Base-by-base conservation (phyloP, 106 monocot genomes). In the Dactylorhiza incarnata region DNA sequence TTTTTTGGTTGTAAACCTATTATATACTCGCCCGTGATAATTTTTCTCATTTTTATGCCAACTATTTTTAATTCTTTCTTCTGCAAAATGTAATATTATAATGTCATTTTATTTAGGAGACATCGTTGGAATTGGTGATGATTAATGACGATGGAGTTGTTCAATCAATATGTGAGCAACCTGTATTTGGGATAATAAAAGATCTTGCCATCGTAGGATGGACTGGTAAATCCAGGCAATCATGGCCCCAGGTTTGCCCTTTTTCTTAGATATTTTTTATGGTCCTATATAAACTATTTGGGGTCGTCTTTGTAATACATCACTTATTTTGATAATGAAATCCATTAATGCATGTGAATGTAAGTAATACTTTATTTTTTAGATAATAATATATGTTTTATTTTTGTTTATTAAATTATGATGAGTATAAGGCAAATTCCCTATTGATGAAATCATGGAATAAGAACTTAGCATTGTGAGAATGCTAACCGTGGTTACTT, bases 121-220 rank as follows among this genome's bases (percentile, higher is more conserved):
- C 93, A 71, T 97, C 93, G 19, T 71, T 97, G 37, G 97, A 97
- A 68, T 68, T 97, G 75, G 85, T 86, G 72, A 76, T 75, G 16
- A 48, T 93, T 80, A 76, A 81, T 76, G 84, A 94, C 54, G 93
- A 97, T 82, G 97, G 97, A 81, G 51, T 84, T 56, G 52, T 94
- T 56, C 90, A 85, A 68, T 87, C 94, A 80, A 54, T 93, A 5
- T 89, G 82, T 74, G 97, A 94, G 75, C 97, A 97, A 86, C 80
- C 82, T 88, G 82, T 91, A 17, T 97, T 91, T 81, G 97, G 97
- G 46, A 89, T 84, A 19, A 91, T 97, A 78, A 94, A 91, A 79
- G 97, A 97, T 73, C 79, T 97, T 78, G 88, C 82, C 51, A 75
- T 94, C 19, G 74, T 97, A 77, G 61, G 63, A 48, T 84, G 87